These are phyloP conservation scores for Claviceps sp. DNA, from an alignment of 2,329 filamentous ascomycete genomes.

Conservation along the genomic window DNA sequence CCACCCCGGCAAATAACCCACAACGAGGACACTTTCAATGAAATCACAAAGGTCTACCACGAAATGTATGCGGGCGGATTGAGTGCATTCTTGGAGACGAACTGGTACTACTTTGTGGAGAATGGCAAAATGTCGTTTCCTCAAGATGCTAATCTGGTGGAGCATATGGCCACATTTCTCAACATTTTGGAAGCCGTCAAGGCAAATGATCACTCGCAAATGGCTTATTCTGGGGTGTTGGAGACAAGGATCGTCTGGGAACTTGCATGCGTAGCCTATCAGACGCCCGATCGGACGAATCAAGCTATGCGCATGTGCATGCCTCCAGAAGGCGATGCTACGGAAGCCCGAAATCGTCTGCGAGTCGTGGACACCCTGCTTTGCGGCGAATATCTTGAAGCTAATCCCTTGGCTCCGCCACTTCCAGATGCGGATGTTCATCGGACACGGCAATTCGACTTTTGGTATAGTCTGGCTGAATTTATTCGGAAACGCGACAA, in stretches of 20 bases:
- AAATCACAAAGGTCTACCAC: conserved; percentile 58
- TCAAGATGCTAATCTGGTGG: conserved; percentile 43
- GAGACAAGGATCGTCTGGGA: conserved; percentile 49
- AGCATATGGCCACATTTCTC: conserved; percentile 54
- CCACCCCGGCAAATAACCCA: conserved; percentile 40
- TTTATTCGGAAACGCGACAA: conserved; percentile 48
- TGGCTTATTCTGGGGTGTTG: conserved; percentile 38
- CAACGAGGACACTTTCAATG: conserved; percentile 40
- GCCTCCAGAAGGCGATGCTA: conserved; percentile 42
- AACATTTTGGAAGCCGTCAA: conserved; percentile 35
- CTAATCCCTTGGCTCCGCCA: conserved; percentile 41
- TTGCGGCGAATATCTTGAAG: conserved; percentile 51
- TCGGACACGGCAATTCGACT: conserved; percentile 53
- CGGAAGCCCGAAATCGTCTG: conserved; percentile 56
- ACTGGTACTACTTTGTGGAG: conserved; percentile 56
- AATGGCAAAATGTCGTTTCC: conserved; percentile 32
- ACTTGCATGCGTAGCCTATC: conserved; percentile 37
- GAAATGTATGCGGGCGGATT: conserved; percentile 65
- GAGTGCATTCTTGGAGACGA: conserved; percentile 66
- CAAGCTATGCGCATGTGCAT: conserved; percentile 20
- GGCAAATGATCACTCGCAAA: conserved; percentile 35
- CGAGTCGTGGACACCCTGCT: conserved; percentile 65
- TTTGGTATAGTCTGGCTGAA: conserved; percentile 69
- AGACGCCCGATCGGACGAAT: conserved; percentile 22
- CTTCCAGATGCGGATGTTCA: conserved; percentile 38